These are phyloP conservation scores for Pythium phragmitis DNA, from an alignment of 352 stramenopile genomes.

Conservation along the genomic window DNA sequence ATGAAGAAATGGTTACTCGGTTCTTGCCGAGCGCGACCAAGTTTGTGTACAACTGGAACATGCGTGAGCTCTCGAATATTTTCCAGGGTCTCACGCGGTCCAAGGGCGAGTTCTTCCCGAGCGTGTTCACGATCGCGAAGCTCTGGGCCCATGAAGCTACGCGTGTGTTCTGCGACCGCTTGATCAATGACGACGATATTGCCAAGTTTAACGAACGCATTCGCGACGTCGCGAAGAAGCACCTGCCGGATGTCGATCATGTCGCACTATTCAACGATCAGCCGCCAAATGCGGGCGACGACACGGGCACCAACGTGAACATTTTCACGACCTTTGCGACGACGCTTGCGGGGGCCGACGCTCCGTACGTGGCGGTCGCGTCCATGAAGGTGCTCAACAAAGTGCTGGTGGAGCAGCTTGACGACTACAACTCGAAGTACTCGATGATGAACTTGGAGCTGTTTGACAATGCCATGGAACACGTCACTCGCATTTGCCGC, in stretches of 20 bases:
- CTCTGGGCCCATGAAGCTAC: constrained; percentile 96
- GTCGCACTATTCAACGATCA: constrained; percentile 82
- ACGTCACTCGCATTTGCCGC: constrained; percentile 95
- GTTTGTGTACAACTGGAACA: constrained; percentile 99
- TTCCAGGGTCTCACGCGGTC: constrained; percentile 94
- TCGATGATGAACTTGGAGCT: constrained; percentile 98
- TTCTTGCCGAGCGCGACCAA: constrained; percentile 97
- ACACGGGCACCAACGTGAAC: constrained; percentile 57
- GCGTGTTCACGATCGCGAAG: constrained; percentile 77
- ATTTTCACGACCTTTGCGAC: constrained; percentile 96
- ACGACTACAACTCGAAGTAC: constrained; percentile 97
- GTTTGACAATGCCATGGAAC: constrained; percentile 97
- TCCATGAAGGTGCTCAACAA: constrained; percentile 88
- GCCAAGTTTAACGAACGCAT: constrained; percentile 92
- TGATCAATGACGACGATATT: constrained; percentile 95
- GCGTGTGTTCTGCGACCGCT: constrained; percentile 96
- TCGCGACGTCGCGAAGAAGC: constrained; percentile 92
- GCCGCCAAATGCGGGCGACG: constrained; percentile 26
- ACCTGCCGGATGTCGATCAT: constrained; percentile 85
- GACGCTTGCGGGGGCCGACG: constrained; percentile 58
- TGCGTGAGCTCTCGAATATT: constrained; percentile 95
- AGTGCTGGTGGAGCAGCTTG: constrained; percentile 92
- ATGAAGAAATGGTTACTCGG: constrained; percentile 92
- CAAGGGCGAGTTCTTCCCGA: constrained; percentile 92
- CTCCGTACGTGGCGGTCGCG: constrained; percentile 68